phyloP scores from a whole-genome alignment of 2,329 filamentous ascomycete species.

The Graphilbum ipis-grandicollis region DNA sequence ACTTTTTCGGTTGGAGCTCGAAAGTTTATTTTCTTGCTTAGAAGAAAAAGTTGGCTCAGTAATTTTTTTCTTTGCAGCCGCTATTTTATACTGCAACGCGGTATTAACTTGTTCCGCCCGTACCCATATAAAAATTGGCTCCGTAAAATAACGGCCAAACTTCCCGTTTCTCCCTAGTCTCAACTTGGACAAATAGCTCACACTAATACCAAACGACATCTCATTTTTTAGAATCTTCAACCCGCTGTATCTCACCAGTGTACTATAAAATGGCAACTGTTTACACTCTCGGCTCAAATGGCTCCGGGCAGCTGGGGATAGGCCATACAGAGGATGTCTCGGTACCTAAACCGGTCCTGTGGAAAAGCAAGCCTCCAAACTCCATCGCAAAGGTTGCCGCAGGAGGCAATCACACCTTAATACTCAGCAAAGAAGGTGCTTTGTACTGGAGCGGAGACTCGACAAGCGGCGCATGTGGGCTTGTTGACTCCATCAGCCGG shows the following conservation, averaged over 20 bases:
- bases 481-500: constrained; percentile 15
- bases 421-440: constrained; percentile 41
- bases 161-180: too few species aligned
- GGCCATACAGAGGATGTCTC: constrained; percentile 56
- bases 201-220: too few species aligned
- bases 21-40: too few species aligned
- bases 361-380: constrained; percentile 23
- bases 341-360: constrained; percentile 43
- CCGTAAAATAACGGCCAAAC: too few species aligned
- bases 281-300: constrained; percentile 60
- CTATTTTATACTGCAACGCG: not conserved
- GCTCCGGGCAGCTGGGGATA: constrained; percentile 57
- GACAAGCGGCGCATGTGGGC: constrained; percentile 35
- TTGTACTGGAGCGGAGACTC: constrained; percentile 51
- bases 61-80: not conserved
- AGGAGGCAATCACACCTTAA: constrained; percentile 76
- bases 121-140: too few species aligned
- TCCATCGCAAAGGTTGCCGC: constrained; percentile 27
- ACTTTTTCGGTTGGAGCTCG: not conserved
- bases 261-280: constrained; percentile 27
- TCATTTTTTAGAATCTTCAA: too few species aligned
- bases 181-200: too few species aligned
- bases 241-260: too few species aligned
- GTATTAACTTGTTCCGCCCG: not conserved
- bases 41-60: not conserved